Conservation (phyloP, 2,329 filamentous ascomycete species). For the Paracamarosporium sp. region DNA sequence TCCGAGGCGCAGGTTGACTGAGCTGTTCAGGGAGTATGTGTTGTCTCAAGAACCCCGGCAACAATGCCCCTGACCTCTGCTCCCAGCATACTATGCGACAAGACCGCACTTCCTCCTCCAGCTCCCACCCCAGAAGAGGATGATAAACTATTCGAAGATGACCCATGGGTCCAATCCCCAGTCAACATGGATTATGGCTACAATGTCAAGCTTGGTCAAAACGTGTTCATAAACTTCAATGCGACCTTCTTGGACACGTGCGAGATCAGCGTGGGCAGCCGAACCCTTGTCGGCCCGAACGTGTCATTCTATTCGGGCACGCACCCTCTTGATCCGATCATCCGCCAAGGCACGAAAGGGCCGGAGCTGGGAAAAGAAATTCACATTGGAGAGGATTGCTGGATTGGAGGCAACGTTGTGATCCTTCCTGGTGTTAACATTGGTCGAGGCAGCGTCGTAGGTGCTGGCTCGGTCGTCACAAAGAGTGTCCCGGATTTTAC, state of each 20-base stretch:
- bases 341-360: constrained; percentile 76
- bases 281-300: constrained; percentile 80
- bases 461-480: constrained; percentile 84
- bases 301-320: constrained; percentile 76
- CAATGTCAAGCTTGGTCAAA: constrained; percentile 73
- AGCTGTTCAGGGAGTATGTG: constrained; percentile 75
- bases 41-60: background rate
- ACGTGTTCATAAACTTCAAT: constrained; percentile 79
- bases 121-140: constrained; percentile 67
- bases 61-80: constrained; percentile 13
- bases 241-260: constrained; percentile 80
- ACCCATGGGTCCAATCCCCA: constrained; percentile 74
- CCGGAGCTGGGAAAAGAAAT: constrained; percentile 79
- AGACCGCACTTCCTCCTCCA: constrained; percentile 67
- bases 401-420: constrained; percentile 58
- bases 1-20: constrained; percentile 66
- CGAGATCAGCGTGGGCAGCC: constrained; percentile 74
- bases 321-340: constrained; percentile 76
- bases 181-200: constrained; percentile 79
- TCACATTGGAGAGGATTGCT: constrained; percentile 73
- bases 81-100: constrained; percentile 67
- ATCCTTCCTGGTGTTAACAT: constrained; percentile 81
- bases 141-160: constrained; percentile 66
- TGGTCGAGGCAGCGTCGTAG: constrained; percentile 75
- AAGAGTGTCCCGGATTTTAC: constrained; percentile 73